Evolutionary conservation across 345 rosid species (phyloP).

Genomic region (thale cress (Arabidopsis thaliana)): DNA sequence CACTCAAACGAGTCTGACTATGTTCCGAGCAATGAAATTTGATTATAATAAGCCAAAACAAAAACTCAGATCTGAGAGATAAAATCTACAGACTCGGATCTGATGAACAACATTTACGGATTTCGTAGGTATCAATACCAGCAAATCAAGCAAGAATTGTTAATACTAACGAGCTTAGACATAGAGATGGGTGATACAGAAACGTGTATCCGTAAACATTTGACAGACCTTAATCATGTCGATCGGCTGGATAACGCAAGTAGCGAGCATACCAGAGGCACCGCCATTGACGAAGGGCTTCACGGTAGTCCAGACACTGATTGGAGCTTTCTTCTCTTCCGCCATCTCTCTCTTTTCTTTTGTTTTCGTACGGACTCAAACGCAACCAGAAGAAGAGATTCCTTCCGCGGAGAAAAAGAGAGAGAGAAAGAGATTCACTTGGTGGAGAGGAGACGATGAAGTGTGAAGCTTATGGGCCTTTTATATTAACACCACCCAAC

Average conservation of each 20-base stretch:
- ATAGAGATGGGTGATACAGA: not conserved
- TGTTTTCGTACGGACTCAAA: slow-evolving; percentile 22
- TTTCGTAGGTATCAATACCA: slow-evolving; percentile 18
- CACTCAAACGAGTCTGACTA: not conserved
- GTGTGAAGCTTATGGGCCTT: slow-evolving; percentile 32
- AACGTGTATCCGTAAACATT: not conserved
- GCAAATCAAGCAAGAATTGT: slow-evolving; percentile 10
- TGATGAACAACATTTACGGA: slow-evolving; percentile 36
- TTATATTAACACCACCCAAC: slow-evolving; percentile 30
- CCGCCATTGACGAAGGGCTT: slow-evolving; percentile 99
- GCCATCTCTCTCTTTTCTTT: slow-evolving; percentile 47
- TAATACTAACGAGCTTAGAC: slow-evolving; percentile 5
- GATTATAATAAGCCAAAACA: not conserved
- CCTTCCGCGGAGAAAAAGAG: slow-evolving; percentile 32
- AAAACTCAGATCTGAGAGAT: slow-evolving; percentile 36
- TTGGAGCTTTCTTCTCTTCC: slow-evolving; percentile 70
- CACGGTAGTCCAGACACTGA: slow-evolving; percentile 77
- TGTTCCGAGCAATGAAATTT: not conserved
- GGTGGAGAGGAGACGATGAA: slow-evolving; percentile 36
- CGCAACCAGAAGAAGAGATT: slow-evolving; percentile 23
- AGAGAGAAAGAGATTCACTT: slow-evolving; percentile 20
- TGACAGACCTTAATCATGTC: slow-evolving; percentile 89
- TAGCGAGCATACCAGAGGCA: slow-evolving; percentile 96
- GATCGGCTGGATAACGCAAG: slow-evolving; percentile 96
- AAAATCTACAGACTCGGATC: slow-evolving; percentile 48